phyloP scores from a whole-genome alignment of 345 rosid genomes.

The Mallotus nudiflorus region DNA sequence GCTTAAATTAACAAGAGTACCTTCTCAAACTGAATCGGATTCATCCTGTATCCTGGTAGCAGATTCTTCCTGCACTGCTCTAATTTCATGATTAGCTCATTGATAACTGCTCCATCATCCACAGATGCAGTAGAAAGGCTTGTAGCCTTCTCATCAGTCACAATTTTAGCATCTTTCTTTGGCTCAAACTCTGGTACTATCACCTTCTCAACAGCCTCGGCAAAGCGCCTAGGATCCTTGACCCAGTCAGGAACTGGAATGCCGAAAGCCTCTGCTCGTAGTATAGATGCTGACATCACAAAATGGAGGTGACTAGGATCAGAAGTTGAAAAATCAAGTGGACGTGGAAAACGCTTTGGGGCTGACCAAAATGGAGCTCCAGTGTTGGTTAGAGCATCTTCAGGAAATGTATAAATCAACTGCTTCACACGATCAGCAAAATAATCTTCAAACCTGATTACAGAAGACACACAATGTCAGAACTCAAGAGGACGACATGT shows the following conservation, averaged over 20 bases:
- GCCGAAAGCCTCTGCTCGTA: constrained; percentile 93
- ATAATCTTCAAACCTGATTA: constrained; percentile 89
- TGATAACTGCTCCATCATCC: constrained; percentile 80
- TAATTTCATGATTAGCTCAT: constrained; percentile 58
- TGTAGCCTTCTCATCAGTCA: constrained; percentile 93
- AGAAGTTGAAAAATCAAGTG: constrained; percentile 66
- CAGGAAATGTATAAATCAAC: constrained; percentile 82
- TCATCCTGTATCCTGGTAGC: constrained; percentile 70
- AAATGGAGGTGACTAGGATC: constrained; percentile 73
- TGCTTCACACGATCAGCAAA: constrained; percentile 85
- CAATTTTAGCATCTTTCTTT: constrained; percentile 70
- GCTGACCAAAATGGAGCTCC: constrained; percentile 99
- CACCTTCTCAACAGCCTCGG: constrained; percentile 75
- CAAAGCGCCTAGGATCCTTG: constrained; percentile 53
- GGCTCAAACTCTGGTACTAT: constrained; percentile 92
- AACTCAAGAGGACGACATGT: neutral
- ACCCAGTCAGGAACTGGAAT: constrained; percentile 83
- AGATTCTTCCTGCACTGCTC: constrained; percentile 64
- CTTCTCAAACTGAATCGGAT: constrained; percentile 97
- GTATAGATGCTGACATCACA: constrained; percentile 70
- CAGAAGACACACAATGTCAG: constrained; percentile 24
- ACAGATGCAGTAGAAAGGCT: constrained; percentile 66
- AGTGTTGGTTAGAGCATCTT: constrained; percentile 85
- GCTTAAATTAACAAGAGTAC: constrained; percentile 34
- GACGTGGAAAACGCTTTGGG: constrained; percentile 90